These are phyloP conservation scores for Chaetomium globosum DNA, from an alignment of 2,329 filamentous ascomycete species.

Conservation along the genomic window DNA sequence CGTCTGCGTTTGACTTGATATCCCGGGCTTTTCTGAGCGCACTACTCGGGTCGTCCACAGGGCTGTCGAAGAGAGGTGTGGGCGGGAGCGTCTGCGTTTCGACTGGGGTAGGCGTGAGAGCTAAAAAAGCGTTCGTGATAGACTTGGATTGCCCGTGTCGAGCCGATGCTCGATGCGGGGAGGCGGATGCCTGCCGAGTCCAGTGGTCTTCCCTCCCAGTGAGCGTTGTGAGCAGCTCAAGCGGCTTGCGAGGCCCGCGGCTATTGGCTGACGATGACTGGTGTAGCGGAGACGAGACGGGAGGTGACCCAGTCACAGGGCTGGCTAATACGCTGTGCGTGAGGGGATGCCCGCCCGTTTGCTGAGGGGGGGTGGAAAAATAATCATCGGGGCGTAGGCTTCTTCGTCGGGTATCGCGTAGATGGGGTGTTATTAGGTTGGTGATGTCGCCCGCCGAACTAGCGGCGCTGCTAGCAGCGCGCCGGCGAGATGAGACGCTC, in stretches of 20 bases:
- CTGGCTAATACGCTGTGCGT: slow-evolving; percentile 74
- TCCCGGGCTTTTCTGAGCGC: slow-evolving; percentile 50
- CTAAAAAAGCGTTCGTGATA: slow-evolving; percentile 50
- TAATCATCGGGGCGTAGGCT: slow-evolving; percentile 59
- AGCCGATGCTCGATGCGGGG: slow-evolving; percentile 39
- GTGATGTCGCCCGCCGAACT: slow-evolving; percentile 62
- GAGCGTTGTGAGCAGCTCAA: slow-evolving; percentile 44
- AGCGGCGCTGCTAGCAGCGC: slow-evolving; percentile 64
- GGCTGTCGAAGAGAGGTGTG: slow-evolving; percentile 45
- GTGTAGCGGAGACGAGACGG: slow-evolving; percentile 34
- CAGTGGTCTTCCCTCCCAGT: slow-evolving; percentile 43
- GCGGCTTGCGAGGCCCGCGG: slow-evolving; percentile 38
- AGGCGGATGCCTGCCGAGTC: slow-evolving; percentile 40
- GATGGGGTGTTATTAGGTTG: slow-evolving; percentile 55
- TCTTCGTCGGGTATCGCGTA: slow-evolving; percentile 57
- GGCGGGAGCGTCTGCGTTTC: slow-evolving; percentile 43
- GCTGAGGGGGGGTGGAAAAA: slow-evolving; percentile 48
- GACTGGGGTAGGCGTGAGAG: slow-evolving; percentile 44
- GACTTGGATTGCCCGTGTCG: slow-evolving; percentile 52
- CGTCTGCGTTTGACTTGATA: slow-evolving; percentile 46
- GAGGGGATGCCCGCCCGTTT: slow-evolving; percentile 68
- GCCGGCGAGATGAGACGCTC: slow-evolving; percentile 54
- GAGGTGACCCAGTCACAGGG: slow-evolving; percentile 54
- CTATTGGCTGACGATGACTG: slow-evolving; percentile 10
- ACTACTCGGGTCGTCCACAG: slow-evolving; percentile 48